Percentiles rank a stretch among this genome's conserved stretches.
phyloP scores from a whole-genome alignment of 441 rosid species.

The Erysimum pusillum region DNA sequence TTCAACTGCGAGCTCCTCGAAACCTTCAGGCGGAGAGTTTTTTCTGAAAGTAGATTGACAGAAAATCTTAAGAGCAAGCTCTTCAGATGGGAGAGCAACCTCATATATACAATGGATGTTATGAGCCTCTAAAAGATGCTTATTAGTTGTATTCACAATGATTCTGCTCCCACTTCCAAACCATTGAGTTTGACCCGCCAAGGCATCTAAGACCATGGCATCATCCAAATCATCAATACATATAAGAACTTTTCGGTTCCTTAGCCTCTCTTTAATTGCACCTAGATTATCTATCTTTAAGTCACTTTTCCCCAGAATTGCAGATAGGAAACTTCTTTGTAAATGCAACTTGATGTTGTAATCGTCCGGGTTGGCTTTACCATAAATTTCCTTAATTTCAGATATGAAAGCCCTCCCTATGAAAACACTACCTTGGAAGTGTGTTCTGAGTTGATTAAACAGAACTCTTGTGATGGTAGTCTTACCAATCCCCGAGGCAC shows the following conservation, averaged over 20 bases:
- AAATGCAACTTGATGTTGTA: constrained; percentile 5
- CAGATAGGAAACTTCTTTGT: not conserved
- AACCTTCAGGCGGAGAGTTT: not conserved
- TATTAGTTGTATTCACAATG: constrained; percentile 34
- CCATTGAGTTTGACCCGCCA: constrained; percentile 24
- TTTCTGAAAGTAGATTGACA: constrained; percentile 31
- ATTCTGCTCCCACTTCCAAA: constrained; percentile 45
- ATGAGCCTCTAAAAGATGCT: not conserved
- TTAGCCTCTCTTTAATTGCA: constrained; percentile 3
- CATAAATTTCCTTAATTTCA: not conserved
- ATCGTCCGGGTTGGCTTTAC: not conserved
- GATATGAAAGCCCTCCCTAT: not conserved
- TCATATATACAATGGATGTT: not conserved
- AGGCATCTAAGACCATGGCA: constrained; percentile 3
- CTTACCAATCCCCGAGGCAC: not conserved
- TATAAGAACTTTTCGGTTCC: not conserved
- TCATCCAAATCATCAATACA: constrained; percentile 24
- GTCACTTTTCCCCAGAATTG: not conserved
- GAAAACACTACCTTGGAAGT: not conserved
- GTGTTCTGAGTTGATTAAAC: not conserved
- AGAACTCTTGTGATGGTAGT: constrained; percentile 13
- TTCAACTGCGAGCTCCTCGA: not conserved
- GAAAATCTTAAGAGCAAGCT: constrained; percentile 26
- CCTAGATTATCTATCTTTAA: not conserved
- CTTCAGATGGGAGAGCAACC: not conserved